Percentiles rank a stretch among this genome's conserved stretches.
Conservation (phyloP, 176 grass and related monocot genomes). For the Carex myosuroides region DNA sequence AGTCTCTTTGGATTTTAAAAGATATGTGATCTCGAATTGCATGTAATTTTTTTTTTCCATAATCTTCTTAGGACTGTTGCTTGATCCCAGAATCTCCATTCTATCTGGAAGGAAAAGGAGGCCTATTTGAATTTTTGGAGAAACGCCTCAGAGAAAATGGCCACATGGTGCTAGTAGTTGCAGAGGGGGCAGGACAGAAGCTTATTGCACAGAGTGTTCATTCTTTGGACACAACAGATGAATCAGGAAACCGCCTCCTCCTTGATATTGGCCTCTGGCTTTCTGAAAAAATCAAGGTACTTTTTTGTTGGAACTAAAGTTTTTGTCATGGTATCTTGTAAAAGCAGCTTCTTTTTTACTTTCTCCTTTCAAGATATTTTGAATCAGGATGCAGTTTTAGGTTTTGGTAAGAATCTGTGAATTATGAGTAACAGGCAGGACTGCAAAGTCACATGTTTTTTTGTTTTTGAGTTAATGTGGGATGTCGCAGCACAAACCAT, state of each 20-base stretch:
- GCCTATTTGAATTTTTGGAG: slow-evolving; percentile 73
- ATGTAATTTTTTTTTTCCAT: background rate
- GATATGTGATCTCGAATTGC: background rate
- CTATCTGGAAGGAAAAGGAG: slow-evolving; percentile 93
- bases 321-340: background rate
- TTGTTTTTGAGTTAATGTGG: background rate
- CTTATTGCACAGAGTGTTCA: slow-evolving; percentile 70
- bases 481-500: background rate
- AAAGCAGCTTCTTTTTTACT: background rate
- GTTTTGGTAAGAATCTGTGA: background rate
- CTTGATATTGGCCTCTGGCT: slow-evolving; percentile 91
- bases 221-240: slow-evolving; percentile 45
- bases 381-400: background rate
- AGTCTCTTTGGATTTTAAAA: slow-evolving; percentile 1
- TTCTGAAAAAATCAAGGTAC: slow-evolving; percentile 86
- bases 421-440: slow-evolving; percentile 1
- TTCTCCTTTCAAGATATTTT: background rate
- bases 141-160: slow-evolving; percentile 83
- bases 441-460: background rate
- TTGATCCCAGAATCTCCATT: slow-evolving; percentile 97
- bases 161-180: slow-evolving; percentile 96
- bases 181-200: slow-evolving; percentile 91
- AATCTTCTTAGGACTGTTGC: slow-evolving; percentile 64
- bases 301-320: background rate
- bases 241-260: slow-evolving; percentile 86